These are phyloP conservation scores for Candida sp. DNA, from an alignment of 1,139 yeast species.

Conservation along the genomic window DNA sequence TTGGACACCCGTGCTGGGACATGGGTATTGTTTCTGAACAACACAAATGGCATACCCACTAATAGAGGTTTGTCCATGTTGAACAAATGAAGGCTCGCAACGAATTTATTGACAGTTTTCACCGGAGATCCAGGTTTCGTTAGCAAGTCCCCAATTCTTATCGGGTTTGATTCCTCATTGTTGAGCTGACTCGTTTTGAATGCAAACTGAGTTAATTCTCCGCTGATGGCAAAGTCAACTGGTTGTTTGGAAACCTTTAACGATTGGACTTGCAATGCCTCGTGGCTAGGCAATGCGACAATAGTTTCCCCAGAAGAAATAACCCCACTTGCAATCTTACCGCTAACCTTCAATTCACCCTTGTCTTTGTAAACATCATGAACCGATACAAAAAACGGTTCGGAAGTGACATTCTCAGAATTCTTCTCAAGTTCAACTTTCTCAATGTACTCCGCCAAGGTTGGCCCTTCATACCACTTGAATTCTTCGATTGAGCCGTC, in stretches of 20 bases:
- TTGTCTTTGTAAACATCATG: constrained; percentile 42
- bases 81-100: constrained; percentile 66
- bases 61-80: constrained; percentile 75
- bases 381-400: constrained; percentile 53
- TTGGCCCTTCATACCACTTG: constrained; percentile 71
- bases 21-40: constrained; percentile 83
- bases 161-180: constrained; percentile 54
- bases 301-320: constrained; percentile 81
- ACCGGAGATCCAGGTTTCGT: constrained; percentile 54
- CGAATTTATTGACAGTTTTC: constrained; percentile 53
- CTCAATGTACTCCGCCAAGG: constrained; percentile 64
- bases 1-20: constrained; percentile 73
- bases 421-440: constrained; percentile 24
- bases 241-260: constrained; percentile 28
- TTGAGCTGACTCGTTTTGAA: constrained; percentile 49
- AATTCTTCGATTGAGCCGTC: constrained; percentile 31
- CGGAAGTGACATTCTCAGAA: constrained; percentile 26
- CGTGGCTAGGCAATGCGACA: constrained; percentile 57
- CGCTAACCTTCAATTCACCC: constrained; percentile 57
- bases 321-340: constrained; percentile 77
- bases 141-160: constrained; percentile 72
- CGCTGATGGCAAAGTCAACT: constrained; percentile 59
- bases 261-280: constrained; percentile 35
- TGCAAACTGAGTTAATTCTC: constrained; percentile 69
- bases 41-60: constrained; percentile 81